Evolutionary conservation across 2,329 filamentous ascomycete genomes (phyloP).

Genomic region (Blumeriella jaapii): DNA sequence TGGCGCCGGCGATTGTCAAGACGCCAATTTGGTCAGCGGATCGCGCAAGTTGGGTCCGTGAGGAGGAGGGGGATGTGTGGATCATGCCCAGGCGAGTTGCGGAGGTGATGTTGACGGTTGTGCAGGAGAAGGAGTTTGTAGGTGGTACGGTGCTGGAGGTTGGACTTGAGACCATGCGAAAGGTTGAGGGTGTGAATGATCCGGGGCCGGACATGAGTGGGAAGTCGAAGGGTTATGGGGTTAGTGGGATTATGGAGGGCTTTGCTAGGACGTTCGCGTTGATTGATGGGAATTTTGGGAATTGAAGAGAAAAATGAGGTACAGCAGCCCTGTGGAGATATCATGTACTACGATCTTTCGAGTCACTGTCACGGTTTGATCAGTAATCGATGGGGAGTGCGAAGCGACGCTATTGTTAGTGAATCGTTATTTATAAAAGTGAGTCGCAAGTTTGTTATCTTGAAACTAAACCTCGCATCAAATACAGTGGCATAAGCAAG

Average conservation of each 20-base stretch:
- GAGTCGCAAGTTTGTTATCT: too few species aligned
- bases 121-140: conserved; percentile 25
- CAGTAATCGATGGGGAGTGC: too few species aligned
- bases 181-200: conserved; percentile 29
- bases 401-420: too few species aligned
- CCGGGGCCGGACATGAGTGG: conserved; percentile 13
- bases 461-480: too few species aligned
- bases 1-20: conserved; percentile 33
- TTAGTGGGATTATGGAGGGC: conserved; percentile 2
- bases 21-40: conserved; percentile 14
- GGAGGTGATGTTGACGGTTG: conserved; percentile 31
- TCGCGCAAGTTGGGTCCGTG: conserved; percentile 8
- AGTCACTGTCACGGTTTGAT: too few species aligned
- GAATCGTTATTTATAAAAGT: too few species aligned
- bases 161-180: conserved; percentile 25
- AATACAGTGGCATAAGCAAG: too few species aligned
- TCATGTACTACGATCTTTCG: too few species aligned
- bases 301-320: conserved; percentile 1
- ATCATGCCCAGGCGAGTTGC: conserved; percentile 32
- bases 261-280: conserved; percentile 4
- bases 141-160: conserved; percentile 35
- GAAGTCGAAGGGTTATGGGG: conserved; percentile 3
- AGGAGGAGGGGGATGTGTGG: conserved; percentile 29
- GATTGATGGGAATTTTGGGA: conserved; percentile 10
- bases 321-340: too few species aligned